Evolutionary conservation across 176 grass and related monocot genomes (phyloP).

Genomic region (Carex kokanica): DNA sequence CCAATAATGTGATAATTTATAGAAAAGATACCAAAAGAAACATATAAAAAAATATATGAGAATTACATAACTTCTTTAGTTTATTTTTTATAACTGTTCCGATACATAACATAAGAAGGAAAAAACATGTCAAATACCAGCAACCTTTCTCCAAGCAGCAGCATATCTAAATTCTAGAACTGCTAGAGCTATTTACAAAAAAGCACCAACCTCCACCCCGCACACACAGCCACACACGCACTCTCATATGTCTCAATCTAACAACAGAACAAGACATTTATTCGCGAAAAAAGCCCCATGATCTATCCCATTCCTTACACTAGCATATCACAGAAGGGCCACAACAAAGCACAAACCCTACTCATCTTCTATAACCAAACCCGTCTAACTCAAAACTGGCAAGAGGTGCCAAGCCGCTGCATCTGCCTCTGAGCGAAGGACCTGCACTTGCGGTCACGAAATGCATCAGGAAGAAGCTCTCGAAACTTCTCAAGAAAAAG

Average conservation of each 20-base stretch:
- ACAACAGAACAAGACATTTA: conserved; percentile 25
- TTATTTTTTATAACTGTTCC: conserved; percentile 34
- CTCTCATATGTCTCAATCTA: conserved; percentile 1
- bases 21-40: background rate
- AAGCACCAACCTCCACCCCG: background rate
- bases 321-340: conserved; percentile 16
- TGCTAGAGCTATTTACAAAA: conserved; percentile 35
- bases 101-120: conserved; percentile 30
- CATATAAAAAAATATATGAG: background rate
- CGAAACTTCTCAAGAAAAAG: conserved; percentile 73
- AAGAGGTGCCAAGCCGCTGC: conserved; percentile 85
- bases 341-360: conserved; percentile 30
- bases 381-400: conserved; percentile 70
- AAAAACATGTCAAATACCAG: conserved; percentile 26
- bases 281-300: conserved; percentile 25
- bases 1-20: background rate
- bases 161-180: conserved; percentile 25
- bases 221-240: background rate
- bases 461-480: conserved; percentile 63
- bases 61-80: conserved; percentile 22
- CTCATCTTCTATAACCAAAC: conserved; percentile 11
- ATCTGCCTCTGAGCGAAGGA: conserved; percentile 33
- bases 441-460: conserved; percentile 46
- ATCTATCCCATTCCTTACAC: conserved; percentile 32
- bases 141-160: conserved; percentile 34